These are phyloP conservation scores for Pelargonium citronellum DNA, from an alignment of 441 rosid genomes.

Conservation along the genomic window DNA sequence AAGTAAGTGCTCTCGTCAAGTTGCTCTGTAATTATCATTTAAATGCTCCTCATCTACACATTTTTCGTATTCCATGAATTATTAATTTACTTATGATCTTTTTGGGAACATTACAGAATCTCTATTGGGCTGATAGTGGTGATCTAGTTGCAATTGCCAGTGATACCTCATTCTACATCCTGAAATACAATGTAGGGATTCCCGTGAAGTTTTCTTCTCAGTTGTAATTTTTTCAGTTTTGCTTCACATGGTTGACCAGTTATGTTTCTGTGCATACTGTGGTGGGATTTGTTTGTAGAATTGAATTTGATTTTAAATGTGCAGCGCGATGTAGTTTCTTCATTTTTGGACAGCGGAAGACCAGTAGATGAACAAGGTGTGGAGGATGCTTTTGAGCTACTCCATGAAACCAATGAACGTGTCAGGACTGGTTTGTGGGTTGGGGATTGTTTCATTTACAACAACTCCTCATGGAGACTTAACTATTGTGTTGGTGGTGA, in stretches of 20 bases:
- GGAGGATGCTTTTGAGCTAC: constrained; percentile 98
- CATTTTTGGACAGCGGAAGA: constrained; percentile 79
- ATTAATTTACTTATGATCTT: constrained; percentile 15
- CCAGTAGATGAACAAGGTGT: constrained; percentile 92
- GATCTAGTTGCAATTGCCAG: constrained; percentile 97
- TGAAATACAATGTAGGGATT: constrained; percentile 62
- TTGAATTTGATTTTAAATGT: constrained; percentile 25
- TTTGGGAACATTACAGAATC: constrained; percentile 50
- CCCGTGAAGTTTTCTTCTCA: constrained; percentile 17
- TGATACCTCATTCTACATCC: constrained; percentile 92
- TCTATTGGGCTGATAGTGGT: constrained; percentile 99
- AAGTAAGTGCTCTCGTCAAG: constrained; percentile 45
- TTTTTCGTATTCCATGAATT: constrained; percentile 12
- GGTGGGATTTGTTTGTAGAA: constrained; percentile 14
- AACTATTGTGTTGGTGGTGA: constrained; percentile 99
- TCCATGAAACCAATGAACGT: constrained; percentile 94
- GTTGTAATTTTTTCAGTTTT: background rate
- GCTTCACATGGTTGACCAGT: background rate
- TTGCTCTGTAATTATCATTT: constrained; percentile 14
- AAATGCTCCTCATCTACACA: constrained; percentile 17
- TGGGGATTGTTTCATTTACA: constrained; percentile 98
- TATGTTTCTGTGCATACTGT: background rate
- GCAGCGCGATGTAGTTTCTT: constrained; percentile 80
- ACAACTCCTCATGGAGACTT: constrained; percentile 93
- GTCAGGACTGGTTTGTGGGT: constrained; percentile 97